A percentile compares a stretch with the other conserved stretches of the same genome.
Evolutionary conservation across 495 filamentous ascomycete genomes (phyloP).

Genomic region (Aspergillus wentii): DNA sequence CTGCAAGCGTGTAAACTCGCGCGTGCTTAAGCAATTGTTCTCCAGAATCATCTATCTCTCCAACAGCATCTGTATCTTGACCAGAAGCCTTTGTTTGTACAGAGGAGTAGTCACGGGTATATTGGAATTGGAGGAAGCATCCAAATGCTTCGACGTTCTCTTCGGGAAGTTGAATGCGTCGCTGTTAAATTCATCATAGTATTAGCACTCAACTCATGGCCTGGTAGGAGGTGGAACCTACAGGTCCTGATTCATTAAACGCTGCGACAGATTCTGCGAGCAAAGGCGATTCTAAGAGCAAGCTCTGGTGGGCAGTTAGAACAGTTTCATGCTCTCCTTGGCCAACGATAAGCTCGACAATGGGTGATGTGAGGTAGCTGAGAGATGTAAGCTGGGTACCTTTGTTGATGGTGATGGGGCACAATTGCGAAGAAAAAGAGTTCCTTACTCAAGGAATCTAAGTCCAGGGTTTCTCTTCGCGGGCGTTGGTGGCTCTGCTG

Average conservation of each 20-base stretch:
- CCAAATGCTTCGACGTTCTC: slow-evolving; percentile 79
- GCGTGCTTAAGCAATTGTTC: slow-evolving; percentile 80
- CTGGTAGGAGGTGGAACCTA: slow-evolving; percentile 6
- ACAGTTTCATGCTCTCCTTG: slow-evolving; percentile 51
- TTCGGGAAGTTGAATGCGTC: slow-evolving; percentile 60
- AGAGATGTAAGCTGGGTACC: slow-evolving; percentile 5
- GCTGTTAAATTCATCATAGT: slow-evolving; percentile 25
- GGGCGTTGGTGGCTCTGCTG: slow-evolving; percentile 8
- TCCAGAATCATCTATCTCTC: slow-evolving; percentile 63
- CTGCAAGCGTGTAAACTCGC: slow-evolving; percentile 80
- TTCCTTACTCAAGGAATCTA: slow-evolving; percentile 33
- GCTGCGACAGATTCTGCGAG: slow-evolving; percentile 59
- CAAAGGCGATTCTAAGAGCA: slow-evolving; percentile 68
- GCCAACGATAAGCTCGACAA: slow-evolving; percentile 75
- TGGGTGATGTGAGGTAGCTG: slow-evolving; percentile 63
- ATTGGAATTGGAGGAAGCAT: slow-evolving; percentile 87
- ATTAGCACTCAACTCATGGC: not conserved
- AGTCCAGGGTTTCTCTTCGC: slow-evolving; percentile 19
- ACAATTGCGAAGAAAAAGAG: slow-evolving; percentile 2
- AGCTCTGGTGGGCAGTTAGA: slow-evolving; percentile 73
- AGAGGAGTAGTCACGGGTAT: slow-evolving; percentile 87
- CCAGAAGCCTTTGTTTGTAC: slow-evolving; percentile 47
- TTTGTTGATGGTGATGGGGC: not conserved
- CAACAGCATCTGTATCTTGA: slow-evolving; percentile 53
- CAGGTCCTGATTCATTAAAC: slow-evolving; percentile 41